Base-by-base conservation (phyloP, 2,329 filamentous ascomycete genomes). In the Acrocalymma vagum region DNA sequence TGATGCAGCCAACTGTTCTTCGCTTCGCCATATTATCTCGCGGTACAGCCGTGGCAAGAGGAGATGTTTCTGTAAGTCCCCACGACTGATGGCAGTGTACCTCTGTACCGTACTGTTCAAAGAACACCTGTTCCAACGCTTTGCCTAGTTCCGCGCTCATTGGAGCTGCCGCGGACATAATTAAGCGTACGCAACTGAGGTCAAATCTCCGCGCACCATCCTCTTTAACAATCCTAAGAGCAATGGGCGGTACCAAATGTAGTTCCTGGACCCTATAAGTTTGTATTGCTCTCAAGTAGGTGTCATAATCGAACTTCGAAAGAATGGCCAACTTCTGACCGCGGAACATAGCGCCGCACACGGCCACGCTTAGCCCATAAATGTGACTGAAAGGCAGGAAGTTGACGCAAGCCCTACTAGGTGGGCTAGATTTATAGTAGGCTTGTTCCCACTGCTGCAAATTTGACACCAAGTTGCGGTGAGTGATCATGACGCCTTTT, bases 321-420 rank as follows among this genome's bases (percentile, higher is more conserved):
- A 94, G 85, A 7, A 93, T 82, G 2, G 90, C 72, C 0, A 85
- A 74, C 38, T 83, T 77, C 39, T 85, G 76, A 6, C 89, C 90
- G n/a, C 75, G 73, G 64, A 84, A 83, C 9, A 90, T 71, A 15
- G 82, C 73, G 59, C 84, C 78, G 46, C 93, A 83, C 16, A 95
- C 76, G 23, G 90, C 79, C 52, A 81, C 85, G 7, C 83, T 88
- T 13, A 95, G 80, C 83, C 79, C 89, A 62, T 95, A 96, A 48
- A 95, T 91, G 66, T 96, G 91, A 72, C 90, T 96, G 67, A 96
- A 94, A 0, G 92, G 91, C 3, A 96, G 71, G 39, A 95, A 86
- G 2, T 87, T 88, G 4, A 96, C n/a, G n/a, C n/a, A n/a, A n/a
- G n/a, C n/a, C n/a, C n/a, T n/a, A n/a, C n/a, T n/a, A n/a, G n/a